Percentiles rank a stretch among this genome's conserved stretches.
phyloP scores from a whole-genome alignment of 768 basidiomycete genomes.

The Termitomyces sp. region DNA sequence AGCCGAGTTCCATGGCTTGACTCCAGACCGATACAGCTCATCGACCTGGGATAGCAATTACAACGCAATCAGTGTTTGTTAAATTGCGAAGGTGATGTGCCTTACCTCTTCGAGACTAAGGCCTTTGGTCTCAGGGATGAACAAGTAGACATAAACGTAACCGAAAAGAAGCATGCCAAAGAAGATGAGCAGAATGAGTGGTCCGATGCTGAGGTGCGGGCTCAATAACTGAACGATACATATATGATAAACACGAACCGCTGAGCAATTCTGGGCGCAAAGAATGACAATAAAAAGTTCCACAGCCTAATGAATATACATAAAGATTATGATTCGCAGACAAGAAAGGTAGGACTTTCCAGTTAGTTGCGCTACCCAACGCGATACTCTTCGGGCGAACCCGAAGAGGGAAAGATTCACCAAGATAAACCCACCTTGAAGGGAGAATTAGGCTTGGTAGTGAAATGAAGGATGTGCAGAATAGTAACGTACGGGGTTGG shows the following conservation, averaged over 20 bases:
- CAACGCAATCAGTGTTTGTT: background rate
- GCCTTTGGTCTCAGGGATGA: slow-evolving; percentile 80
- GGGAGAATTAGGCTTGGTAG: background rate
- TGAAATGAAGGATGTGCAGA: background rate
- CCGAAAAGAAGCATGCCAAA: slow-evolving; percentile 69
- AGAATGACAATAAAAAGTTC: slow-evolving; percentile 74
- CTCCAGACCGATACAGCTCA: slow-evolving; percentile 64
- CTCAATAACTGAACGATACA: background rate
- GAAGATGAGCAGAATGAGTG: slow-evolving; percentile 72
- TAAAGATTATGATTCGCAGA: background rate
- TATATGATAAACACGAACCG: slow-evolving; percentile 9
- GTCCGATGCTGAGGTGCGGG: slow-evolving; percentile 46
- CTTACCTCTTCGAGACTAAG: slow-evolving; percentile 66
- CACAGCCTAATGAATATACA: slow-evolving; percentile 45
- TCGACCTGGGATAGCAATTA: slow-evolving; percentile 43
- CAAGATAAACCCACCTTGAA: slow-evolving; percentile 62
- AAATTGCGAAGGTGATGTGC: background rate
- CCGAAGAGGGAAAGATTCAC: slow-evolving; percentile 78
- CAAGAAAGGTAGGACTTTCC: slow-evolving; percentile 15
- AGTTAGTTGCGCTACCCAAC: slow-evolving; percentile 53
- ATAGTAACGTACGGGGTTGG: slow-evolving; percentile 45
- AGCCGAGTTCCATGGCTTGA: slow-evolving; percentile 62
- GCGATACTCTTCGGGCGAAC: slow-evolving; percentile 77
- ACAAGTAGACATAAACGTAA: slow-evolving; percentile 66
- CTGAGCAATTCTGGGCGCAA: slow-evolving; percentile 61